A percentile compares a stretch with the other conserved stretches of the same genome.
Conservation (phyloP, 2,329 filamentous ascomycete genomes). For the Monilinia laxa region DNA sequence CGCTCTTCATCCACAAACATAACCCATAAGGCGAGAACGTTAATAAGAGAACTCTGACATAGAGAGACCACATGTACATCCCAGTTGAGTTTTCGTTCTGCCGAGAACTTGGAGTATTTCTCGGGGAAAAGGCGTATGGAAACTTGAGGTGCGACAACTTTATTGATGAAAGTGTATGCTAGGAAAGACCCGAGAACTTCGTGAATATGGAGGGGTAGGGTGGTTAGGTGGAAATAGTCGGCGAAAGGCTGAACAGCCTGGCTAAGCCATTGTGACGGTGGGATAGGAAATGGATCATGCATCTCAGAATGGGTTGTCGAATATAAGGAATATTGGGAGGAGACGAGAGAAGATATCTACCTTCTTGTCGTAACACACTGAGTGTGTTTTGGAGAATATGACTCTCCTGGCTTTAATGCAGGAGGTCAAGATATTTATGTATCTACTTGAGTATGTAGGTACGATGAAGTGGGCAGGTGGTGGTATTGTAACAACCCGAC, state of each 20-base stretch:
- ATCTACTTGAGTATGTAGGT: background rate
- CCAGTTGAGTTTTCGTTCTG: conserved; percentile 71
- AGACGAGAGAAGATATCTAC: conserved; percentile 13
- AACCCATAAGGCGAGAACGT: conserved; percentile 69
- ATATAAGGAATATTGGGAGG: conserved; percentile 1
- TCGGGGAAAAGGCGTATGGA: conserved; percentile 62
- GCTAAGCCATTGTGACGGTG: conserved; percentile 54
- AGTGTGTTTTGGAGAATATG: conserved; percentile 6
- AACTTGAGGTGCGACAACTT: conserved; percentile 64
- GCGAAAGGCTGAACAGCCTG: conserved; percentile 62
- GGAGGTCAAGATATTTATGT: conserved; percentile 21
- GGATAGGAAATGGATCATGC: conserved; percentile 64
- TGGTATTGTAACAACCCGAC: background rate
- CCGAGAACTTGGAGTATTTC: conserved; percentile 61
- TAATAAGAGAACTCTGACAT: conserved; percentile 72
- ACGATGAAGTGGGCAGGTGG: conserved; percentile 12
- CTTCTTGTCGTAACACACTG: conserved; percentile 18
- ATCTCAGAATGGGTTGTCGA: conserved; percentile 8
- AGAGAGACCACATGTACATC: conserved; percentile 85
- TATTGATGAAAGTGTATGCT: conserved; percentile 68
- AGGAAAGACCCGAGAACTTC: conserved; percentile 67
- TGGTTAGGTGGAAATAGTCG: conserved; percentile 59
- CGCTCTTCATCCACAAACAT: conserved; percentile 69
- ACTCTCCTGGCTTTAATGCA: conserved; percentile 4
- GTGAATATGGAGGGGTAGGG: conserved; percentile 74